Percentiles rank a stretch among this genome's conserved stretches.
Evolutionary conservation across 1,139 yeast species (phyloP).

Genomic region (Pichia sp.): DNA sequence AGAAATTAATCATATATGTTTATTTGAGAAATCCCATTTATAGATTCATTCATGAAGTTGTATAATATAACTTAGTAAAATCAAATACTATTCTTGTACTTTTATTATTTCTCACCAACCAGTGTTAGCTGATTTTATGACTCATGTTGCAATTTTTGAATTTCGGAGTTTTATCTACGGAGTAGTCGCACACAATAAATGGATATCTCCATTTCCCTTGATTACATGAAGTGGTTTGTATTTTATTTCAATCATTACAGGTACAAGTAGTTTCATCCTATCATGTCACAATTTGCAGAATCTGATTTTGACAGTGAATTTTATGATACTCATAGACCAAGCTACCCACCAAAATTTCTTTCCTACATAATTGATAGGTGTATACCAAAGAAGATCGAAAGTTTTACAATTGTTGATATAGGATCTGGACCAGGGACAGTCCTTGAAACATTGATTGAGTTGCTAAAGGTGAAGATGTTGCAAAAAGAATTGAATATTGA

Average conservation of each 20-base stretch:
- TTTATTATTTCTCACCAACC: no score
- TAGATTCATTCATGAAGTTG: no score
- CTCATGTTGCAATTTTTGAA: no score
- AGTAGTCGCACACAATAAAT: no score
- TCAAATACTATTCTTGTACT: no score
- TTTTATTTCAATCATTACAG: background rate
- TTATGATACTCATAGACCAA: constrained; percentile 60
- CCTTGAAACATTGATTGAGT: constrained; percentile 7
- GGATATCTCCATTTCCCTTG: no score
- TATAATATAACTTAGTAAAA: no score
- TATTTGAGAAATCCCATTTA: no score
- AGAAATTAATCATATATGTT: no score
- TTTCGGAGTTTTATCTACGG: no score
- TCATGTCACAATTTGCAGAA: constrained; percentile 63
- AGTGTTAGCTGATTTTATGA: no score
- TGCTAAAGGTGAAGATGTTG: background rate
- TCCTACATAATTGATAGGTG: constrained; percentile 34
- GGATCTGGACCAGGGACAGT: constrained; percentile 75
- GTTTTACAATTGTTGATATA: constrained; percentile 41
- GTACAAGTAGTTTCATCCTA: background rate
- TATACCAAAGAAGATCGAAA: constrained; percentile 3
- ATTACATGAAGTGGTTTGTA: no score
- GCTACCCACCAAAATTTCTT: constrained; percentile 52
- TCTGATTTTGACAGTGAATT: constrained; percentile 48
- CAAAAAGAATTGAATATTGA: constrained; percentile 29